Conservation (phyloP, 768 basidiomycete species). For the Mycena albidolilacea region DNA sequence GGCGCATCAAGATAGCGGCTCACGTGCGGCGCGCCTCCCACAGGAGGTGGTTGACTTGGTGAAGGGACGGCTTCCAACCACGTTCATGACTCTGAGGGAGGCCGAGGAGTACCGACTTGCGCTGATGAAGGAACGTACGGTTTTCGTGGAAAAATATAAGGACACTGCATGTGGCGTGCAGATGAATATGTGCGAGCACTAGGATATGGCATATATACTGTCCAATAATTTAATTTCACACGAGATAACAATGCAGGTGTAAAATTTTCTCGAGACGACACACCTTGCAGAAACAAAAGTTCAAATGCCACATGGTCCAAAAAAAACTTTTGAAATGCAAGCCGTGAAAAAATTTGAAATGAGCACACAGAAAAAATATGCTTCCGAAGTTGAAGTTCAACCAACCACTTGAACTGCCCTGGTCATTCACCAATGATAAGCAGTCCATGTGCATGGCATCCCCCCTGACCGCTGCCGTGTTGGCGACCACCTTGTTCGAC, state of each 20-base stretch:
- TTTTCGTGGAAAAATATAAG: background rate
- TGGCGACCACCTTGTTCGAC: no score
- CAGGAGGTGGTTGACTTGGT: background rate
- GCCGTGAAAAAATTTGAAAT: background rate
- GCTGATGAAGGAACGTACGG: background rate
- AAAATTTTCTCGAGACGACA: background rate
- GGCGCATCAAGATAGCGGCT: background rate
- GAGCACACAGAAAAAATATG: background rate
- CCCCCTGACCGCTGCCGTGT: no score
- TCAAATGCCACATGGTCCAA: slow-evolving; percentile 1
- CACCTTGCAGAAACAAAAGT: background rate
- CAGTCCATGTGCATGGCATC: no score
- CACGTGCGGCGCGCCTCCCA: background rate
- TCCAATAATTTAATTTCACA: no score
- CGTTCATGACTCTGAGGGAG: background rate
- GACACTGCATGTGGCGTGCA: background rate
- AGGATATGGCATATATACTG: background rate
- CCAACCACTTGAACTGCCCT: background rate
- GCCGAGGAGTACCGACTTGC: background rate
- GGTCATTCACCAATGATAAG: background rate
- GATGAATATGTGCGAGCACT: background rate
- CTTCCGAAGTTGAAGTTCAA: background rate
- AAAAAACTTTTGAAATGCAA: background rate
- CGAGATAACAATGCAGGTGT: no score
- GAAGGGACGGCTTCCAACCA: background rate